Base-by-base conservation (phyloP, 1,284 basidiomycete genomes). In the Malassezia brasiliensis region DNA sequence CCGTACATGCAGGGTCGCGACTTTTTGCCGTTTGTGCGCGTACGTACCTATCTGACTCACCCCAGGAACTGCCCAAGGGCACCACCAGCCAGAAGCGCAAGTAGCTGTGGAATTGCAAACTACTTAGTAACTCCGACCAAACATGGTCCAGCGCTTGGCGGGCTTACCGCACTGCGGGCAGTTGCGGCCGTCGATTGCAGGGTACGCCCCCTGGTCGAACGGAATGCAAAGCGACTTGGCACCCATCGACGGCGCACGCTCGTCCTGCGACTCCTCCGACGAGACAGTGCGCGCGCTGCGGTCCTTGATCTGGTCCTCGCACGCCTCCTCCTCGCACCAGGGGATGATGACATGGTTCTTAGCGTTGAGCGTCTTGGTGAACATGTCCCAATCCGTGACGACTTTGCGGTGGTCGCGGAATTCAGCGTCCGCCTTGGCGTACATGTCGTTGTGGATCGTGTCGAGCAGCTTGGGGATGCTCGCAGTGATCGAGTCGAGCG, bases 261-360 rank as follows among this genome's bases (percentile, higher is more conserved):
- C 88, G 20, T 86, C 72, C 50, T 66, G 64, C 17, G 65, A 63
- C 53, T 70, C 69, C 30, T 58, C 69, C 4, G 53, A 56, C 5
- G 45, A 42, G 14, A 56, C 64, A 37, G 59, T 66, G 75, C 83
- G 80, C 35, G 83, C 88, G 72, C 85, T 88, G 62, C 88, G 81
- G 72, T 96, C 89, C 81, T 99, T 98, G 81, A 99, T 94, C 70
- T 90, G 88, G 77, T 98, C 93, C 77, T 99, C 93, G 76, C 94
- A 99, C 41, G 80, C 82, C 75, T 89, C 88, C 41, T 80, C 81
- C 78, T 98, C 90, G 77, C 94, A 98, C 94, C 94, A 99, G 10
- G 94, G 94, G 58, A 98, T 83, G 49, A 87, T 86, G 19, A 87
- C 84, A 42, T 90, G 82, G 74, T 84, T 85, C 80, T 94, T 96